Conservation (phyloP, 148 eudicot genomes). For the Oxyria digyna region DNA sequence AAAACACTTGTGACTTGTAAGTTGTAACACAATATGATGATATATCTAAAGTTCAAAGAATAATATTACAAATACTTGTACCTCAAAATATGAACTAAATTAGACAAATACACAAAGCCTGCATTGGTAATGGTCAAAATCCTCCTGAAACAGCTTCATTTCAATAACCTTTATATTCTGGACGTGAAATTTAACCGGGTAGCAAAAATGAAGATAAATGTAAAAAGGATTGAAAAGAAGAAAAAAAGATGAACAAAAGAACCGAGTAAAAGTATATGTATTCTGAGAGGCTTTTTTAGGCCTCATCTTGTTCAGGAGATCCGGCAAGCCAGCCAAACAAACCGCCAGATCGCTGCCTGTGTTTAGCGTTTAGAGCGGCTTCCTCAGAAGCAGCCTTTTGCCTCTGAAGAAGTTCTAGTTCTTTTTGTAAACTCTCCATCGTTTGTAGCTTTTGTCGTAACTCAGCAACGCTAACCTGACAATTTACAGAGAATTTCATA, state of each 20-base stretch:
- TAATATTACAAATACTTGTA: neutral
- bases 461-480: constrained; percentile 94
- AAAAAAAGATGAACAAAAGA: neutral
- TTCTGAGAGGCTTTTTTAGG: constrained; percentile 12
- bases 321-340: constrained; percentile 99
- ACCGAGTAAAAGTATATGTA: constrained; percentile 1
- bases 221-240: neutral
- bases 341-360: constrained; percentile 77
- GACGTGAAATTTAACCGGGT: neutral
- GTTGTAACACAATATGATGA: neutral
- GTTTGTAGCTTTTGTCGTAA: constrained; percentile 84
- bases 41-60: neutral
- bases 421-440: constrained; percentile 84
- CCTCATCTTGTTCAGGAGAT: constrained; percentile 34
- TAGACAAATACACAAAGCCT: neutral
- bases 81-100: neutral
- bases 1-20: neutral
- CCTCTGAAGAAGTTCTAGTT: constrained; percentile 76
- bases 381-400: constrained; percentile 97
- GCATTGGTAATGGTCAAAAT: neutral
- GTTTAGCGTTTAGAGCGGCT: constrained; percentile 63
- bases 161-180: neutral
- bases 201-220: neutral
- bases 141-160: neutral
- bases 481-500: constrained; percentile 4